Base-by-base conservation (phyloP, 768 basidiomycete species). In the Tulasnella sp. region DNA sequence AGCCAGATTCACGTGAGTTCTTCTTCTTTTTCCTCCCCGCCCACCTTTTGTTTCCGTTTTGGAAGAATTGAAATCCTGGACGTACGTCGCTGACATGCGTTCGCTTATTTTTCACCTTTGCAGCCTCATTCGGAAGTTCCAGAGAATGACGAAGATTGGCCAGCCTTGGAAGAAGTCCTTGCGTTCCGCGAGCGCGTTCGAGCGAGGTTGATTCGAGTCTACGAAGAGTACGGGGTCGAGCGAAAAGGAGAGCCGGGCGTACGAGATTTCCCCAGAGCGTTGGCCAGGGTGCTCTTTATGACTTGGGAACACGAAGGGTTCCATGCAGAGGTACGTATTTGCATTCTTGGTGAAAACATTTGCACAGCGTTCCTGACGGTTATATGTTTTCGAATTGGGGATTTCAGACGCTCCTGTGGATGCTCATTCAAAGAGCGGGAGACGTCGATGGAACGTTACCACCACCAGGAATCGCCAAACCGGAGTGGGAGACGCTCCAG, bases 41-140 rank as follows among this genome's bases (percentile, higher is more conserved):
- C n/a, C n/a, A n/a, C n/a, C n/a, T n/a, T n/a, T n/a, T n/a, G n/a
- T n/a, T n/a, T n/a, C n/a, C n/a, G n/a, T n/a, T n/a, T n/a, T n/a
- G n/a, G n/a, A n/a, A n/a, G n/a, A n/a, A n/a, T n/a, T n/a, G n/a
- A n/a, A n/a, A n/a, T n/a, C n/a, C n/a, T n/a, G n/a, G n/a, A n/a
- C n/a, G n/a, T 40, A 40, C 39, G 39, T 40, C n/a, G 39, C 39
- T 40, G 39, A 40, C 3, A 40, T 10, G 10, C 3, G 42, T 38
- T 36, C n/a, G 77, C 24, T 82, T 34, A 18, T 71, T 68, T 76
- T 16, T 31, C 3, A 39, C 58, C 58, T 6, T 3, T 40, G 42
- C 83, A 98, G 94, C 87, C 92, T 3, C 98, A 99, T 85, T 98
- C 96, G 0, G 88, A 92, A 82, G 97, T 98, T 2, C 98, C 98